Base-by-base conservation (phyloP, 495 filamentous ascomycete genomes). In the Letharia columbiana region DNA sequence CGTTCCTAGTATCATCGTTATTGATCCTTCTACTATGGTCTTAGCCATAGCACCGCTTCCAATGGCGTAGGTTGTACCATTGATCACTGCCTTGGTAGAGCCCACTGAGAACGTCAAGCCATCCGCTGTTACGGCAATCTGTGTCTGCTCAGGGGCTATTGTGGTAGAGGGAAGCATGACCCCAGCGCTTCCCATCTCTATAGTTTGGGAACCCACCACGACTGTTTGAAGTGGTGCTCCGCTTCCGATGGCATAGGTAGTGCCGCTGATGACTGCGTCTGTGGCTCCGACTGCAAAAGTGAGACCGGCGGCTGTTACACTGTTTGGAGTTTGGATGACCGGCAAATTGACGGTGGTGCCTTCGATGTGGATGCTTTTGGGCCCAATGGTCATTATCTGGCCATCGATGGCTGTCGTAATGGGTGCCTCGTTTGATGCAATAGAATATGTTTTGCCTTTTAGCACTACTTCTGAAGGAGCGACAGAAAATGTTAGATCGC, bases 1-100 rank as follows among this genome's bases (percentile, higher is more conserved):
- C 2, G 83, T 74, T 8, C 78, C 79, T 35, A 86, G 62, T 35
- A 76, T 78, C 63, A 86, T 61, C 1, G 77, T 80, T 56, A 82
- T 75, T 2, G 77, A 79, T 61, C 67, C 71, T 17, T 81, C 65
- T 0, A 75, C 68, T 0, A 77, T 78, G 4, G 77, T 73, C 20
- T 77, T 76, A 2, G 73, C 68, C 23, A 69, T 66, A 10, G 75
- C 75, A 35, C 67, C 66, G 18, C 52, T 40, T 41, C 71, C 72
- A 60, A 83, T 74, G 1, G 75, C 75, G 70, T 81, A 81, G 3
- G 81, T 76, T 28, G 75, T 77, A n/a, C 77, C 78, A 61, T 73
- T 79, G 63, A 86, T 75, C 7, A 82, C 71, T 31, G 76, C 80
- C 37, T 74, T 57, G 0, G 77, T 73, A 9, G 76, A 73, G 41